Percentiles rank a stretch among this genome's conserved stretches.
Conservation (phyloP, 176 grass and related monocot genomes). For the Pharus latifolius region DNA sequence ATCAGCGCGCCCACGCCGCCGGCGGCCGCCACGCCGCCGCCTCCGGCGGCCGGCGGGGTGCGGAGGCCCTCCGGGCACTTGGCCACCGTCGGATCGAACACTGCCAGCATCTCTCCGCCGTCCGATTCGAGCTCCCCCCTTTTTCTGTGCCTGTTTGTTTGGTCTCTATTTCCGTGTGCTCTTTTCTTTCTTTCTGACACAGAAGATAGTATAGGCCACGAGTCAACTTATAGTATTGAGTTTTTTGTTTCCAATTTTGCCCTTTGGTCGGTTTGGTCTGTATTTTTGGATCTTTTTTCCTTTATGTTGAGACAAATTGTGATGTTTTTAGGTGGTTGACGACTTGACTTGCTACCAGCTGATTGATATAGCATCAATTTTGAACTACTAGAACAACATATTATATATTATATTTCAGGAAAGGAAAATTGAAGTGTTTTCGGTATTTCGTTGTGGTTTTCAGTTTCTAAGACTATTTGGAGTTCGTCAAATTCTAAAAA, state of each 20-base stretch:
- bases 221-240: conserved; percentile 30
- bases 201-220: not conserved
- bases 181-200: not conserved
- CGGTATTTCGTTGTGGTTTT: no score
- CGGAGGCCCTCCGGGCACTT: conserved; percentile 85
- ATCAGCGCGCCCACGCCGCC: conserved; percentile 39
- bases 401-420: no score
- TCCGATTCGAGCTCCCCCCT: conserved; percentile 12
- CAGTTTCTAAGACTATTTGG: no score
- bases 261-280: conserved; percentile 26
- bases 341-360: no score
- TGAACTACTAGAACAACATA: no score
- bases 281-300: not conserved
- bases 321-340: not conserved
- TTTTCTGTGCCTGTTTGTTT: conserved; percentile 12
- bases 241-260: conserved; percentile 22
- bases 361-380: no score
- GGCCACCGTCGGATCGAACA: conserved; percentile 86
- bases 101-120: conserved; percentile 62
- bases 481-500: no score
- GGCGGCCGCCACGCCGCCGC: not conserved
- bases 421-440: no score
- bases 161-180: not conserved
- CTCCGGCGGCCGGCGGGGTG: conserved; percentile 38
- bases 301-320: not conserved